Conservation (phyloP, 2,329 filamentous ascomycete species). For the Gnomoniopsis sp. region DNA sequence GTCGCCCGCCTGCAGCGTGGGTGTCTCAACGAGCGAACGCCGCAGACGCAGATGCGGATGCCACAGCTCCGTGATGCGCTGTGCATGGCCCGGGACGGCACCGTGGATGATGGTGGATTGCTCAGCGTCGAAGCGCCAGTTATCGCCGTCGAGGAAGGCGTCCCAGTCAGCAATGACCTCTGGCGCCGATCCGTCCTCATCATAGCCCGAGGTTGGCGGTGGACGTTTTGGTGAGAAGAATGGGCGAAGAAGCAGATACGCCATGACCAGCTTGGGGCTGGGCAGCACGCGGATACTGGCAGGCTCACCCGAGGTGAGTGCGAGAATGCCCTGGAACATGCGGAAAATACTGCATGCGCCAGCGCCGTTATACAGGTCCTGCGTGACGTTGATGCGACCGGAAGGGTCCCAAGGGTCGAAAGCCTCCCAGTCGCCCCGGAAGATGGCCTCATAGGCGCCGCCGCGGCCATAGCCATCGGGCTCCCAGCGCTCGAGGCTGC, state of each 20-base stretch:
- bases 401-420: slow-evolving; percentile 56
- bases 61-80: slow-evolving; percentile 56
- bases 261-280: slow-evolving; percentile 44
- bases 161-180: slow-evolving; percentile 42
- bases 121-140: slow-evolving; percentile 44
- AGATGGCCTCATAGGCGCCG: slow-evolving; percentile 53
- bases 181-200: slow-evolving; percentile 24
- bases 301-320: slow-evolving; percentile 48
- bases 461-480: slow-evolving; percentile 60
- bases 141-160: slow-evolving; percentile 44
- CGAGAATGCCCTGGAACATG: slow-evolving; percentile 56
- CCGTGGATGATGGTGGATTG: slow-evolving; percentile 56
- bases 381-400: slow-evolving; percentile 49
- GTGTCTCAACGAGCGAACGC: slow-evolving; percentile 52
- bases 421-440: slow-evolving; percentile 51
- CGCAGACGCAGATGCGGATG: slow-evolving; percentile 54
- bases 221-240: slow-evolving; percentile 47
- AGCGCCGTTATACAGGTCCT: slow-evolving; percentile 56
- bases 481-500: slow-evolving; percentile 70
- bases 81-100: slow-evolving; percentile 55
- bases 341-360: slow-evolving; percentile 56
- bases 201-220: slow-evolving; percentile 32
- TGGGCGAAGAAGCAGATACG: slow-evolving; percentile 47
- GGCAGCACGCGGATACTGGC: slow-evolving; percentile 45
- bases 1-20: slow-evolving; percentile 51